Evolutionary conservation across 108 stramenopile genomes (phyloP).

Genomic region (Nitzschia sp.): DNA sequence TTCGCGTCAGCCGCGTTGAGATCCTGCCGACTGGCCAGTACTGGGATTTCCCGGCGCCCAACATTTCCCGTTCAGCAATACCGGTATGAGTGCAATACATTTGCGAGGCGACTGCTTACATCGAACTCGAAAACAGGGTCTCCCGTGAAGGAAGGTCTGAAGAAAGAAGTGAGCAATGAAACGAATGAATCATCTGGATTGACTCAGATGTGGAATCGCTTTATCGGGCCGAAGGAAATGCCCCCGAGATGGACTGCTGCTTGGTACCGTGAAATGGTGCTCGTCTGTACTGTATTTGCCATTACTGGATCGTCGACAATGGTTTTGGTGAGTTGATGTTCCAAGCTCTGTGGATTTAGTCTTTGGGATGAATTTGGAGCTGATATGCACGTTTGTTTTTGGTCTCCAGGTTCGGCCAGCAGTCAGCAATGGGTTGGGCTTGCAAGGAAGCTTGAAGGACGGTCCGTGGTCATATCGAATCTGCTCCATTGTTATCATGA

Average conservation of each 20-base stretch:
- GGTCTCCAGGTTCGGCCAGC: constrained; percentile 62
- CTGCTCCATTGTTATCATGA: constrained; percentile 84
- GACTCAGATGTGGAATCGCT: constrained; percentile 45
- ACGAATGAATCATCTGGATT: not conserved
- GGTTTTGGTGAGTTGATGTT: constrained; percentile 58
- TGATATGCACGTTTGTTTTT: not conserved
- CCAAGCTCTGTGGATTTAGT: not conserved
- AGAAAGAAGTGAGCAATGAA: not conserved
- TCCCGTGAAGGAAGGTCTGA: not conserved
- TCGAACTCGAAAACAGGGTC: not conserved
- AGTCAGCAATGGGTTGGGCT: constrained; percentile 63
- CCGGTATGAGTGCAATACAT: too few relatives aligned
- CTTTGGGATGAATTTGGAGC: not conserved
- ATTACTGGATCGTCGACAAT: constrained; percentile 87
- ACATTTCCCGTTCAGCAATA: too few relatives aligned
- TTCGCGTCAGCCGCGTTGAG: too few relatives aligned
- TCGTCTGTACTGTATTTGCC: constrained; percentile 84
- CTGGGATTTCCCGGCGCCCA: too few relatives aligned
- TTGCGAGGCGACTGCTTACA: not conserved
- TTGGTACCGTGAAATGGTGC: constrained; percentile 77
- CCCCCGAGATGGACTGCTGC: constrained; percentile 61
- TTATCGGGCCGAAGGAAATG: constrained; percentile 74
- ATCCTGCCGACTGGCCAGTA: too few relatives aligned
- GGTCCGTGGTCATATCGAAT: constrained; percentile 88
- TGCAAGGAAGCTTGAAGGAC: constrained; percentile 75